phyloP scores from a whole-genome alignment of 1,284 basidiomycete species.

The Phellopilus nigrolimitatus region DNA sequence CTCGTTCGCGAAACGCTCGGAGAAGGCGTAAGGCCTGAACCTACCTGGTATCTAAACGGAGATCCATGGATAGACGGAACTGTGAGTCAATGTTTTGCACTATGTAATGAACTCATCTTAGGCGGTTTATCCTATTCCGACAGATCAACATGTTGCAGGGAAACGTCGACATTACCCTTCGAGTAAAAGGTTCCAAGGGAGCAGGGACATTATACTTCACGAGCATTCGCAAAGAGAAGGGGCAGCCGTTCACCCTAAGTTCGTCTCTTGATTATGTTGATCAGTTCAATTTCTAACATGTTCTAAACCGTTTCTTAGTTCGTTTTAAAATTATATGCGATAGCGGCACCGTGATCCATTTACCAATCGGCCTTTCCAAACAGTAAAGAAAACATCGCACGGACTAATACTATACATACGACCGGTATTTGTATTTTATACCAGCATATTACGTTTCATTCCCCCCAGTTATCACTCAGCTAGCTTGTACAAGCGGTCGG shows the following conservation, averaged over 20 bases:
- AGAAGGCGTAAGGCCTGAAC: constrained; percentile 64
- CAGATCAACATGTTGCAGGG: constrained; percentile 73
- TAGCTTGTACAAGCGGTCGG: too few relatives aligned
- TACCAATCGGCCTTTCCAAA: constrained; percentile 8
- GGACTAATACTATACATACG: not conserved
- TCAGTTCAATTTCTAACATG: not conserved
- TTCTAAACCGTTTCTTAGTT: too few relatives aligned
- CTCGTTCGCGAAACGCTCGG: constrained; percentile 50
- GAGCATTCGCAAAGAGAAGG: constrained; percentile 73
- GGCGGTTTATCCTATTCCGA: constrained; percentile 5
- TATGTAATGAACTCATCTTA: not conserved
- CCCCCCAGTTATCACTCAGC: too few relatives aligned
- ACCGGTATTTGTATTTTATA: too few relatives aligned
- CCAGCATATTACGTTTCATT: too few relatives aligned
- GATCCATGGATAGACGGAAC: constrained; percentile 66
- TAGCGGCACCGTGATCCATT: constrained; percentile 14
- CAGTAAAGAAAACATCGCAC: constrained; percentile 8
- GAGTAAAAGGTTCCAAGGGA: constrained; percentile 69
- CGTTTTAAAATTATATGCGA: constrained; percentile 20
- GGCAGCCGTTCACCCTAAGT: constrained; percentile 64
- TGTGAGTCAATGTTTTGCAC: constrained; percentile 37
- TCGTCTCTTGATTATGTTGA: constrained; percentile 29
- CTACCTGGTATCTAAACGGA: constrained; percentile 74
- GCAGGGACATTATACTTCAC: constrained; percentile 76
- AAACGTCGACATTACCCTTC: constrained; percentile 70